Evolutionary conservation across 140 eudicot genomes (phyloP).

Genomic region (Flaveria floridana): DNA sequence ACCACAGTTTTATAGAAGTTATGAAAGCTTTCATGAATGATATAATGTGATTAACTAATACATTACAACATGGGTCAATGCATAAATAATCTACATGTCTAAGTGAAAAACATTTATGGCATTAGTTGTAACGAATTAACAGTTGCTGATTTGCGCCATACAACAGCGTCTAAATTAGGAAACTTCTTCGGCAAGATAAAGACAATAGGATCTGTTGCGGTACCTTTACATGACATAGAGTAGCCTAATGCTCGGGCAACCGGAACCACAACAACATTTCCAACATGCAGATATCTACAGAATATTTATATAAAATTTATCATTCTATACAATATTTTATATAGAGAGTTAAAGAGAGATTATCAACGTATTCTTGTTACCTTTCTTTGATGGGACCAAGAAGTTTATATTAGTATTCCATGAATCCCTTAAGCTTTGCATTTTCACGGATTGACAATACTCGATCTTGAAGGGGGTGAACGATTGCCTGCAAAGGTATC

Average conservation of each 20-base stretch:
- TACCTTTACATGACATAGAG: conserved; percentile 50
- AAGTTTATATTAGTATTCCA: conserved; percentile 55
- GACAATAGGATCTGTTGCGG: conserved; percentile 34
- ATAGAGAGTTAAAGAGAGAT: background rate
- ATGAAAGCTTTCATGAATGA: conserved; percentile 15
- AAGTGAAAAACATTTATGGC: background rate
- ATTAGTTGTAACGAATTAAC: background rate
- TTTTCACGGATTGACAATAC: conserved; percentile 65
- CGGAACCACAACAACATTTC: conserved; percentile 87
- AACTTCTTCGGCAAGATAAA: conserved; percentile 47
- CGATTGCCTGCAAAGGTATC: conserved; percentile 40
- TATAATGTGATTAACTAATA: background rate
- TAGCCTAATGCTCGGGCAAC: conserved; percentile 76
- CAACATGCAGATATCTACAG: conserved; percentile 76
- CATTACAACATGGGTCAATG: conserved; percentile 1
- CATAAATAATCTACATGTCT: background rate
- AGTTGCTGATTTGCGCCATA: background rate
- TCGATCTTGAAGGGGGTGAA: conserved; percentile 70
- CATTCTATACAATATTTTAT: background rate
- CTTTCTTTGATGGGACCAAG: conserved; percentile 59
- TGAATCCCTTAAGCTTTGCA: conserved; percentile 77
- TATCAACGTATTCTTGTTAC: background rate
- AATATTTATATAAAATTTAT: background rate
- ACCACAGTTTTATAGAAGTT: conserved; percentile 1
- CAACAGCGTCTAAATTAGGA: conserved; percentile 24